Base-by-base conservation (phyloP, 2,329 filamentous ascomycete genomes). In the Xylariaceae sp. region DNA sequence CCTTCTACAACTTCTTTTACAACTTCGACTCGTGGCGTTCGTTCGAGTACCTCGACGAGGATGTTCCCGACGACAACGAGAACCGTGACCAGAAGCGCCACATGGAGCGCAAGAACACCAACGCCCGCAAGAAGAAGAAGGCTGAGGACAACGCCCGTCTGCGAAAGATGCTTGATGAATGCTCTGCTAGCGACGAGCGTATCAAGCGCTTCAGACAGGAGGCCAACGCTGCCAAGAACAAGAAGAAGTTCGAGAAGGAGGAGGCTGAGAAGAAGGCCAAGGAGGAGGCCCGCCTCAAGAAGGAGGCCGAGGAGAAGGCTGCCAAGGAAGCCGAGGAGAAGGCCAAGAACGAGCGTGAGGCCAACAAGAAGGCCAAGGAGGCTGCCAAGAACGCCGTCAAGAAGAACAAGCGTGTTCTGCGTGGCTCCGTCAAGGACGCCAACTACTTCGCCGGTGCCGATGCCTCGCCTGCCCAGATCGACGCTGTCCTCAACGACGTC, bases 1-100 rank as follows among this genome's bases (percentile, higher is more conserved):
- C 82, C 56, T 99, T 99, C 77, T 99, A 99, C 85, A 96, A 99
- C 83, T 99, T 97, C 82, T 99, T 90, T 88, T 99, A 97, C 83
- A 95, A 93, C 83, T 96, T 99, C 71, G 94, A 99, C 82, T 94
- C 89, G 76, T 99, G 94, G 94, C 84, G 94, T 63, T 87, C 89
- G 2, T 99, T 99, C 71, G 94, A 99, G 79, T 99, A 99, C 77
- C 89, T 96, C 61, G 94, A 99, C 73, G 94, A 99, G 81, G 94
- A 99, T 73, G 93, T 99, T 35, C 94, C 94, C 47, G 94, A 99
- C 72, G 94, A 99, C 81, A 96, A 94, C 76, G 94, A 97, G 80
- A 96, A 92, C 81, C 92, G 94, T 75, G 93, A 97, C 79, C 94
- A 99, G 82, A 97, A 97, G 82, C 90, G 94, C 60, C 93, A 99